A percentile compares a stretch with the other conserved stretches of the same genome.
These are phyloP conservation scores for Nothophoma quercina DNA, from an alignment of 2,329 filamentous ascomycete genomes.

Conservation along the genomic window DNA sequence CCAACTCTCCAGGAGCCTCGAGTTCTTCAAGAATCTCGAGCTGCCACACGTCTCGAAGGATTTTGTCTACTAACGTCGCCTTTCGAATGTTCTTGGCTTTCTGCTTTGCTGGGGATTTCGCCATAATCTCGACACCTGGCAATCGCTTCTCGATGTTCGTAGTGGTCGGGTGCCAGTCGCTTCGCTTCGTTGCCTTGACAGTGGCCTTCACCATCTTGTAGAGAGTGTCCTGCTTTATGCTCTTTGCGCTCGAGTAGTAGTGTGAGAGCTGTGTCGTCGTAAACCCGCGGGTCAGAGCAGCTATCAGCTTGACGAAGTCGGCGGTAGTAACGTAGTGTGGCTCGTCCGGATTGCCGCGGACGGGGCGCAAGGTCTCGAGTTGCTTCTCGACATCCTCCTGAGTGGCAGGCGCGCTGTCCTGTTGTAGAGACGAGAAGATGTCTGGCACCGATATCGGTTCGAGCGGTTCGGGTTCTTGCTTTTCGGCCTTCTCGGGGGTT, in stretches of 20 bases:
- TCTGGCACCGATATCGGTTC: slow-evolving; percentile 27
- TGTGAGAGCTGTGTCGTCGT: slow-evolving; percentile 38
- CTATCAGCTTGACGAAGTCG: slow-evolving; percentile 35
- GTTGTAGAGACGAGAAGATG: slow-evolving; percentile 37
- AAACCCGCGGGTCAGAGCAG: slow-evolving; percentile 36
- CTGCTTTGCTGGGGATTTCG: slow-evolving; percentile 8
- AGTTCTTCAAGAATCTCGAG: slow-evolving; percentile 46
- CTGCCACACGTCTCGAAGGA: slow-evolving; percentile 45
- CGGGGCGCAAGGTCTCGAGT: slow-evolving; percentile 42
- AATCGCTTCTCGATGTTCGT: slow-evolving; percentile 35
- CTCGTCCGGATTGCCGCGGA: slow-evolving; percentile 27
- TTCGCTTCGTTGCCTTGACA: slow-evolving; percentile 29
- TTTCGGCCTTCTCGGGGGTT: slow-evolving; percentile 8
- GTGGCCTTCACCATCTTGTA: slow-evolving; percentile 26
- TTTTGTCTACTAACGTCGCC: slow-evolving; percentile 42
- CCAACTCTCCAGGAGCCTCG: slow-evolving; percentile 45
- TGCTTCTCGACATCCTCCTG: slow-evolving; percentile 43
- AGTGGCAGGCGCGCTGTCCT: slow-evolving; percentile 29
- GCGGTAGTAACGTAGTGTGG: slow-evolving; percentile 40
- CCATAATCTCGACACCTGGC: slow-evolving; percentile 30
- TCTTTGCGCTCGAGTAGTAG: slow-evolving; percentile 41
- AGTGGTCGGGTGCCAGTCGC: slow-evolving; percentile 41
- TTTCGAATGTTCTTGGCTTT: slow-evolving; percentile 31
- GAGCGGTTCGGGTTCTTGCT: slow-evolving; percentile 8
- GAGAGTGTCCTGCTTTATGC: slow-evolving; percentile 26